Conservation (phyloP, 768 basidiomycete species). For the Lentinula detonsa region DNA sequence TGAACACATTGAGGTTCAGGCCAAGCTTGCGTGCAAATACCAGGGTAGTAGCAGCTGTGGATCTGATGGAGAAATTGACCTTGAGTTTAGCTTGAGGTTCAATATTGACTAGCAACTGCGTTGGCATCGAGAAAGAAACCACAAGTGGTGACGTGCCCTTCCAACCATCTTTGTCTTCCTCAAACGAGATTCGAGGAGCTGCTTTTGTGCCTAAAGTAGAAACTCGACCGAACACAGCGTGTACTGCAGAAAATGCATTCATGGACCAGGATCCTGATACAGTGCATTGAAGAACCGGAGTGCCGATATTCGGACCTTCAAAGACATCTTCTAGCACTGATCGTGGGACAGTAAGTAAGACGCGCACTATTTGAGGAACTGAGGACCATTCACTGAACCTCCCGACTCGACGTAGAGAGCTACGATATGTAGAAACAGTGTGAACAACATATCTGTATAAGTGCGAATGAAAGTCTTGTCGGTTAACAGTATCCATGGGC, state of each 20-base stretch:
- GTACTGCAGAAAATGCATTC: conserved; percentile 27
- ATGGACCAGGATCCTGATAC: conserved; percentile 13
- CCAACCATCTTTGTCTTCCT: conserved; percentile 19
- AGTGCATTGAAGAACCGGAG: conserved; percentile 31
- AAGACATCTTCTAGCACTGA: conserved; percentile 18
- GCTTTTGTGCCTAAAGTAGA: conserved; percentile 12
- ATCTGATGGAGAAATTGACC: conserved; percentile 17
- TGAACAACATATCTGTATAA: conserved; percentile 34
- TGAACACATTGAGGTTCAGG: conserved; percentile 18
- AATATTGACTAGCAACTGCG: conserved; percentile 15
- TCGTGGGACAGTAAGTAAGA: conserved; percentile 30
- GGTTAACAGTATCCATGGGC: conserved; percentile 21
- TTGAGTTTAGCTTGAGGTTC: conserved; percentile 10
- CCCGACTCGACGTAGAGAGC: conserved; percentile 11
- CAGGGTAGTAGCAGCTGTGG: conserved; percentile 13
- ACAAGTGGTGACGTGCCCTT: conserved; percentile 19
- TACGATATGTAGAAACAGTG: conserved; percentile 18
- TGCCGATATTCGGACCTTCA: conserved; percentile 11
- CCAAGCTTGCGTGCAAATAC: conserved; percentile 19
- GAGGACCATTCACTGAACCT: conserved; percentile 21
- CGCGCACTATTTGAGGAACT: conserved; percentile 25
- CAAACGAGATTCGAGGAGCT: conserved; percentile 11
- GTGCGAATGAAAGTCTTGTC: conserved; percentile 42
- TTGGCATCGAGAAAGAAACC: conserved; percentile 21
- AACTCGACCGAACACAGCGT: conserved; percentile 16